Evolutionary conservation across 2,329 filamentous ascomycete genomes (phyloP).

Genomic region (Parafenestella ontariensis): DNA sequence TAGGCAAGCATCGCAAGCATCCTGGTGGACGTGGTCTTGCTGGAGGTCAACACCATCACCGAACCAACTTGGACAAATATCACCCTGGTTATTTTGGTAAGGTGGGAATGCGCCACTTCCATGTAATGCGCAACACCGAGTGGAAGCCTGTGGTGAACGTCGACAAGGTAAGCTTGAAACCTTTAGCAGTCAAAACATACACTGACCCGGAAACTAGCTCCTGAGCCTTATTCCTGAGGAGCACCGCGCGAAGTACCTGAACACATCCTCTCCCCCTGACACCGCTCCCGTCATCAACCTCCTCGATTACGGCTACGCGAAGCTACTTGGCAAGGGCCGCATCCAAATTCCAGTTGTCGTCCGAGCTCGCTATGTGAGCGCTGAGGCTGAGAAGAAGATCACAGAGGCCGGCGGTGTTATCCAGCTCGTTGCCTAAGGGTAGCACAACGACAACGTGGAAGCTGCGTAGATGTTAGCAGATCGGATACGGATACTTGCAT

Average conservation of each 20-base stretch:
- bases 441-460: neutral
- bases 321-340: neutral
- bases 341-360: neutral
- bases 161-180: too few relatives aligned
- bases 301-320: neutral
- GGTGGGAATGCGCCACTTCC: too few relatives aligned
- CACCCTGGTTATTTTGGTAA: too few relatives aligned
- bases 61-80: too few relatives aligned
- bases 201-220: too few relatives aligned
- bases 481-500: neutral
- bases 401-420: neutral
- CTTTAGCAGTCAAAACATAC: too few relatives aligned
- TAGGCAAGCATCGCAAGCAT: too few relatives aligned
- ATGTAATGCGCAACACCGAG: too few relatives aligned
- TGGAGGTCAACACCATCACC: too few relatives aligned
- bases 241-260: neutral
- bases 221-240: neutral
- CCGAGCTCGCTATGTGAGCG: neutral
- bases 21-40: too few relatives aligned
- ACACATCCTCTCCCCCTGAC: neutral
- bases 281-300: neutral
- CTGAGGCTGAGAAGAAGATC: neutral
- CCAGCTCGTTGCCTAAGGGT: neutral
- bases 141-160: too few relatives aligned
- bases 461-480: neutral